phyloP scores from a whole-genome alignment of 1,284 basidiomycete genomes.

The Irpex lacteus region DNA sequence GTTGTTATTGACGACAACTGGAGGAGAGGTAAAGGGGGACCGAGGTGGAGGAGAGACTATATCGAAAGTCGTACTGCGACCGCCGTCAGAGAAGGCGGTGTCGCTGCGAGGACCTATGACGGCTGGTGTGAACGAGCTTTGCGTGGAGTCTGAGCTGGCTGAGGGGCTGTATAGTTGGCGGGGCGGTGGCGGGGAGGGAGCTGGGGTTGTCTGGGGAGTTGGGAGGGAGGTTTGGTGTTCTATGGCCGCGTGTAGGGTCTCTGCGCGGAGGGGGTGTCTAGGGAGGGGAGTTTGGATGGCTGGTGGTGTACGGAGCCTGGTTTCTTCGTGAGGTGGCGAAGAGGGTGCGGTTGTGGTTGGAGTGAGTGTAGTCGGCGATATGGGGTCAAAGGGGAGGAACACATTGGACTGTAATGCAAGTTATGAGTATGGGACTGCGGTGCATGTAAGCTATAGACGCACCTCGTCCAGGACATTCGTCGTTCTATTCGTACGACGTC shows the following conservation, averaged over 20 bases:
- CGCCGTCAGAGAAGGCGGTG: conserved; percentile 11
- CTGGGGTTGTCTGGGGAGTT: neutral
- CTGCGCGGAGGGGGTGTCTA: neutral
- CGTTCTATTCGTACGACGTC: conserved; percentile 29
- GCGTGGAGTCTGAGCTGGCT: conserved; percentile 16
- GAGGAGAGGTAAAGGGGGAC: conserved; percentile 25
- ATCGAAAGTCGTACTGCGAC: conserved; percentile 11
- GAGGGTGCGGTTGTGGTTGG: conserved; percentile 39
- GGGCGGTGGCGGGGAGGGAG: conserved; percentile 3
- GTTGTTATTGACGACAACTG: conserved; percentile 22
- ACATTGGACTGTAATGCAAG: conserved; percentile 35
- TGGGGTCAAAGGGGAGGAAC: conserved; percentile 40
- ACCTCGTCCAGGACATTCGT: conserved; percentile 45
- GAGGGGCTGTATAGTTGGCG: conserved; percentile 8
- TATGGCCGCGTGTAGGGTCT: conserved; percentile 2
- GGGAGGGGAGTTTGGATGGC: conserved; percentile 11
- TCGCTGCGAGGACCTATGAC: conserved; percentile 17
- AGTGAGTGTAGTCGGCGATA: conserved; percentile 48
- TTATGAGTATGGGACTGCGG: neutral
- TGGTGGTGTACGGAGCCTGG: conserved; percentile 13
- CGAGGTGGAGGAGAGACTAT: conserved; percentile 10
- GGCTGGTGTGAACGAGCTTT: conserved; percentile 25
- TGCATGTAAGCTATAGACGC: conserved; percentile 13
- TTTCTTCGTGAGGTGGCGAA: conserved; percentile 28
- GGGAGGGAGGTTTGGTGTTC: neutral